Base-by-base conservation (phyloP, 768 basidiomycete species). In the Hebeloma cylindrosporum region DNA sequence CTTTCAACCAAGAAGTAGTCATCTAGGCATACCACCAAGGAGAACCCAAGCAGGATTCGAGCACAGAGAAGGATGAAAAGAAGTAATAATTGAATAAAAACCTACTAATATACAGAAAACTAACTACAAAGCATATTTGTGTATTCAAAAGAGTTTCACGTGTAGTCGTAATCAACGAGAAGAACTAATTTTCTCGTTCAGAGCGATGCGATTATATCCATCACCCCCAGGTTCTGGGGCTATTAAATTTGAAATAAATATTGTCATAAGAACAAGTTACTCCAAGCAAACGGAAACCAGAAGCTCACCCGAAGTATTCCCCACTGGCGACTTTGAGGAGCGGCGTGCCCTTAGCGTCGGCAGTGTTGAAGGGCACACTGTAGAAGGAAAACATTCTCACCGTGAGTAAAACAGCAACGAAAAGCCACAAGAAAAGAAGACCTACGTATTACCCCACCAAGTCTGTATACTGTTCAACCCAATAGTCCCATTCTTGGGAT, bases 371-470 rank as follows among this genome's bases (percentile, higher is more conserved):
- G 36, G 61, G 60, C n/a, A 72, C 67, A 31, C 65, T 70, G 40
- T 18, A 50, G 25, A 31, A 37, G 30, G 20, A 32, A 4, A 27
- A 40, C 4, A 23, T 30, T 14, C 8, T 17, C 14, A 51, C n/a
- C n/a, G n/a, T n/a, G 21, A 23, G 52, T 40, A n/a, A 18, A n/a
- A 17, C 16, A 23, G 7, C 21, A 18, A n/a, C n/a, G 14, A 5
- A 34, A n/a, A n/a, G n/a, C n/a, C n/a, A n/a, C 5, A 9, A 28
- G 22, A 34, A 3, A 51, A 34, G 62, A 6, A 65, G 59, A 48
- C 70, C 39, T 41, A 71, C 70, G 66, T 75, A 50, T 88, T 88
- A 8, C 86, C 87, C 85, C 85, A 88, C 87, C 86, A 88, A 2
- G 49, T 40, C 48, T 77, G 76, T 31, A 88, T 59, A 5, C 48